Conservation (phyloP, 2,329 filamentous ascomycete genomes). For the Aspergillus japonicus region DNA sequence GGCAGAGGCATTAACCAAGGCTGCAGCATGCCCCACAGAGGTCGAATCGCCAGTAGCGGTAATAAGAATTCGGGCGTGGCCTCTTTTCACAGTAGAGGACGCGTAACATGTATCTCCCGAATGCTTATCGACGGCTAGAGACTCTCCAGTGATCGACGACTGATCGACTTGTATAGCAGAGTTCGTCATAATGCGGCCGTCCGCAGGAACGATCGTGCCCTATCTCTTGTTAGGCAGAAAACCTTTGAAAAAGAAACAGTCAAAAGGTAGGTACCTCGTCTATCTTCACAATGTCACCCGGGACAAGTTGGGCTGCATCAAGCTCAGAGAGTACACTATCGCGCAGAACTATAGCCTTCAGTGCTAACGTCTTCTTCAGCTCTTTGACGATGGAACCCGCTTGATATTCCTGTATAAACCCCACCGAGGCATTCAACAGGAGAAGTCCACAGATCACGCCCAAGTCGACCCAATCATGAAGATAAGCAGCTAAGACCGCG, state of each 20-base stretch:
- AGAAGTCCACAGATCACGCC: slow-evolving; percentile 84
- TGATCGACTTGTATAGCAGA: slow-evolving; percentile 87
- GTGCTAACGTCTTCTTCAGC: slow-evolving; percentile 83
- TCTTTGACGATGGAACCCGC: slow-evolving; percentile 88
- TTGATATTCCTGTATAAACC: slow-evolving; percentile 87
- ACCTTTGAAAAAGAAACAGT: slow-evolving; percentile 3
- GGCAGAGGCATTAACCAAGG: slow-evolving; percentile 75
- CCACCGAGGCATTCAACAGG: slow-evolving; percentile 78
- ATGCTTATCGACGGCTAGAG: slow-evolving; percentile 86
- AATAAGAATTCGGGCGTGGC: slow-evolving; percentile 78
- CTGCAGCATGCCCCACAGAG: slow-evolving; percentile 84
- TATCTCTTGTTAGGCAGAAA: slow-evolving; percentile 19
- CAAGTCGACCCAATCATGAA: slow-evolving; percentile 89
- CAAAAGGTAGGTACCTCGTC: slow-evolving; percentile 61
- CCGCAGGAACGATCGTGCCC: slow-evolving; percentile 87
- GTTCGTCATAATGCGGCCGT: slow-evolving; percentile 81
- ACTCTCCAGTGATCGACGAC: slow-evolving; percentile 88
- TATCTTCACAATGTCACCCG: slow-evolving; percentile 84
- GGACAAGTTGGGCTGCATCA: slow-evolving; percentile 79
- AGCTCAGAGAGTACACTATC: slow-evolving; percentile 75
- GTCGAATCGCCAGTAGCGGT: slow-evolving; percentile 85
- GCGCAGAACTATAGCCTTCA: slow-evolving; percentile 84
- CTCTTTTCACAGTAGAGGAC: slow-evolving; percentile 87
- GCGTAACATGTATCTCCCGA: slow-evolving; percentile 77
- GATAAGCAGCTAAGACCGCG: slow-evolving; percentile 76